Percentiles rank a stretch among this genome's conserved stretches.
Evolutionary conservation across 2,329 filamentous ascomycete species (phyloP).

Genomic region (Claviceps monticola): DNA sequence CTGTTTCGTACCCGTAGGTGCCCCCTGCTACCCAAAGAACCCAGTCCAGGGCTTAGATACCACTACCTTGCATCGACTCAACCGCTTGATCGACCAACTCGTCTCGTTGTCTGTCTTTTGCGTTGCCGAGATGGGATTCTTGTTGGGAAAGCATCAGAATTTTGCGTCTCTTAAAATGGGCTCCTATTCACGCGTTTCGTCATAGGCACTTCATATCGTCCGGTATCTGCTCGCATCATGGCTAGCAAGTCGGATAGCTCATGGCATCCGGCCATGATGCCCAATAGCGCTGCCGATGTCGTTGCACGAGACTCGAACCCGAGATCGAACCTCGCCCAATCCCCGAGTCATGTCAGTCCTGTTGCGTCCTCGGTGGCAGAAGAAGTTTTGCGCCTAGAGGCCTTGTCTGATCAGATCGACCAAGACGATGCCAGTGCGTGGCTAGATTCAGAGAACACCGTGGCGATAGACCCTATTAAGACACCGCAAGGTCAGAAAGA

Average conservation of each 20-base stretch:
- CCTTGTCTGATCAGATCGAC: constrained; percentile 1
- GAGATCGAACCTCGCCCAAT: not conserved
- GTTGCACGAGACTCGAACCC: not conserved
- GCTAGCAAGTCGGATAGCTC: constrained; percentile 21
- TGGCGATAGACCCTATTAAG: not conserved
- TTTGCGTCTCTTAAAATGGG: not conserved
- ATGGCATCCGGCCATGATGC: constrained; percentile 29
- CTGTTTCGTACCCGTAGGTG: constrained; percentile 1
- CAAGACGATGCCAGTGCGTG: constrained; percentile 10
- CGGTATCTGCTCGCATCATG: constrained; percentile 17
- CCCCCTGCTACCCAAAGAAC: not conserved
- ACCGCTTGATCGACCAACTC: not conserved
- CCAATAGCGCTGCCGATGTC: constrained; percentile 13
- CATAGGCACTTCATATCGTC: constrained; percentile 2
- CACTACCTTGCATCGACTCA: not conserved
- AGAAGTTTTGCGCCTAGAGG: not conserved
- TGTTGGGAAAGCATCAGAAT: not conserved
- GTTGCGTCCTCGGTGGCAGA: not conserved
- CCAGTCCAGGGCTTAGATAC: not conserved
- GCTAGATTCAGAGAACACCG: constrained; percentile 10
- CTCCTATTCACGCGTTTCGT: not conserved
- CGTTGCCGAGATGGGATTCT: constrained; percentile 4
- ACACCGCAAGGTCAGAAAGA: not conserved
- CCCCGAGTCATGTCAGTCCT: not conserved
- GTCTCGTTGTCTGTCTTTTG: constrained; percentile 1